A percentile compares a stretch with the other conserved stretches of the same genome.
Evolutionary conservation across 345 rosid genomes (phyloP).

Genomic region (Balakata baccata): DNA sequence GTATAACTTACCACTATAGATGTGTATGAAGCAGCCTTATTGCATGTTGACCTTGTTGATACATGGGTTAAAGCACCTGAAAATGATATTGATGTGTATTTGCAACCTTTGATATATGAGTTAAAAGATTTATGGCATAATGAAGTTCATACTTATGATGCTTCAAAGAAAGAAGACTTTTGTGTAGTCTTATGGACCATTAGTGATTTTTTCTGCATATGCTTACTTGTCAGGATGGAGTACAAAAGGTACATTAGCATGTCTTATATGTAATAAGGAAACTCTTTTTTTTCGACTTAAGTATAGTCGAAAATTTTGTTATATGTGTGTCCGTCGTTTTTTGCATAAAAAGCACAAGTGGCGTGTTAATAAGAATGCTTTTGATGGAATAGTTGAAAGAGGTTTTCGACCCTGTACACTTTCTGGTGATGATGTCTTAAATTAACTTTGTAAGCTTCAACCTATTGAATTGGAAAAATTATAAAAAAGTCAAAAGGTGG

Average conservation of each 20-base stretch:
- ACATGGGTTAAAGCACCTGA: background rate
- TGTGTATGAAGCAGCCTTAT: background rate
- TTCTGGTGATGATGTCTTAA: background rate
- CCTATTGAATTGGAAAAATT: background rate
- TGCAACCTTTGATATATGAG: background rate
- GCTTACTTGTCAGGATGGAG: conserved; percentile 1
- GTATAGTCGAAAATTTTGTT: background rate
- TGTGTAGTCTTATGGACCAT: background rate
- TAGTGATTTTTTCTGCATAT: background rate
- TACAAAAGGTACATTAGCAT: background rate
- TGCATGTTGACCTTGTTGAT: background rate
- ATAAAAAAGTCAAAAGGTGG: background rate
- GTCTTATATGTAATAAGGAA: background rate
- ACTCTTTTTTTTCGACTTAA: background rate
- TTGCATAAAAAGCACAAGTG: background rate
- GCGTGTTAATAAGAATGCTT: background rate
- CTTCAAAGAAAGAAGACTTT: background rate
- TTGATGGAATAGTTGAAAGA: background rate
- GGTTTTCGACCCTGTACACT: background rate
- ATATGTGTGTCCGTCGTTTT: background rate
- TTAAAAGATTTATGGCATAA: background rate
- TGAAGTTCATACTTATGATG: background rate
- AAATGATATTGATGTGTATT: conserved; percentile 6
- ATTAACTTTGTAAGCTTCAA: too few species aligned
- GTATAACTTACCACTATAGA: background rate